Conservation (phyloP, 2,329 filamentous ascomycete species). For the Pyrenochaeta sp. region DNA sequence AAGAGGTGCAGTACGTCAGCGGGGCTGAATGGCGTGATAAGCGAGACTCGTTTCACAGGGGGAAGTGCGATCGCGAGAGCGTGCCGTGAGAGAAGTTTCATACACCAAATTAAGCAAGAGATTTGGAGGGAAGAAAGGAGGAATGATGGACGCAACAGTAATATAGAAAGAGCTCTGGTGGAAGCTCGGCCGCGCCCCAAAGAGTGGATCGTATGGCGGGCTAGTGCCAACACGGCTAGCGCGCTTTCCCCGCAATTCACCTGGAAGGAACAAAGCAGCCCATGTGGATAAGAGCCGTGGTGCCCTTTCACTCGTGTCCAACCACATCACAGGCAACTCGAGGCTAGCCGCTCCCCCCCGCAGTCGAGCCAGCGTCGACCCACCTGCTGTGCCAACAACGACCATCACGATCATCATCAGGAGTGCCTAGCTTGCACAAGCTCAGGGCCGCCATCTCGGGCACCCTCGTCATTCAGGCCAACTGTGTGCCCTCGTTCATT, state of each 20-base stretch:
- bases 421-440: conserved; percentile 26
- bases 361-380: conserved; percentile 23
- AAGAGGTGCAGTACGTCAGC: conserved; percentile 29
- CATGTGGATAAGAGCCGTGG: conserved; percentile 29
- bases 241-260: conserved; percentile 46
- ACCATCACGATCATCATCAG: conserved; percentile 30
- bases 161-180: conserved; percentile 31
- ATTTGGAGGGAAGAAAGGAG: conserved; percentile 12
- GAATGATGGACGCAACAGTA: conserved; percentile 30
- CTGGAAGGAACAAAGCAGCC: conserved; percentile 34
- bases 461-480: conserved; percentile 4
- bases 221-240: conserved; percentile 31
- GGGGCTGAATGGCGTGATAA: conserved; percentile 39
- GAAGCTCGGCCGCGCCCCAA: conserved; percentile 16
- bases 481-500: too few species aligned
- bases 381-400: conserved; percentile 28
- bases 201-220: conserved; percentile 15
- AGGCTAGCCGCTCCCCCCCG: conserved; percentile 28
- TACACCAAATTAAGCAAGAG: conserved; percentile 15
- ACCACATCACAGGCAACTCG: conserved; percentile 14
- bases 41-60: conserved; percentile 22
- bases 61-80: conserved; percentile 19
- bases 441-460: conserved; percentile 22
- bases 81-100: conserved; percentile 16
- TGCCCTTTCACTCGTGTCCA: conserved; percentile 15